These are phyloP conservation scores for Fusarium phyllophilum DNA, from an alignment of 2,329 filamentous ascomycete species.

Conservation along the genomic window DNA sequence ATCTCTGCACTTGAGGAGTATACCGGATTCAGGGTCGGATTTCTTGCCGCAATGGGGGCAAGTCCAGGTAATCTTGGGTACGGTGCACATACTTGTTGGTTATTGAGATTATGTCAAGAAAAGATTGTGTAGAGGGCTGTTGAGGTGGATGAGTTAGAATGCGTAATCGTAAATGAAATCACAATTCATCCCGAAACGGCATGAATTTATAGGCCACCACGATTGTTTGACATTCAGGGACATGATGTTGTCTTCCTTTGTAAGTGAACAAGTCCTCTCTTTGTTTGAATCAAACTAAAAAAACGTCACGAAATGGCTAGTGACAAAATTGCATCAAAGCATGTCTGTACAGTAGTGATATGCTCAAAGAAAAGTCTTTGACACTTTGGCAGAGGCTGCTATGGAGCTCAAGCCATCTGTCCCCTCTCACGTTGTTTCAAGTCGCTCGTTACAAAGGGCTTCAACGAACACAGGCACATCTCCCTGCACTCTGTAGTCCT, in stretches of 20 bases:
- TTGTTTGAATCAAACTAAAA: not conserved
- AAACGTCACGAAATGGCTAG: not conserved
- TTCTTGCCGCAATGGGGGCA: not conserved
- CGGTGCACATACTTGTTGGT: not conserved
- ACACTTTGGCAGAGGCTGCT: not conserved
- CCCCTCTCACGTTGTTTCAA: accelerated
- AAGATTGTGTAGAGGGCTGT: accelerated
- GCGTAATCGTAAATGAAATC: accelerated
- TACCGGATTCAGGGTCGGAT: not conserved
- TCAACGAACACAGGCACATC: not conserved
- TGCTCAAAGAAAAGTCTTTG: not conserved
- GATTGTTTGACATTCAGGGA: accelerated
- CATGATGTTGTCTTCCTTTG: not conserved
- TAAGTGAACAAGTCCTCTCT: not conserved
- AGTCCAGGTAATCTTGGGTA: not conserved
- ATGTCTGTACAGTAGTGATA: not conserved
- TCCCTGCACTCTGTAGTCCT: too few species aligned
- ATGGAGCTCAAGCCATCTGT: not conserved
- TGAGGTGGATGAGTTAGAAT: not conserved
- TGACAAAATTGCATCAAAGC: not conserved
- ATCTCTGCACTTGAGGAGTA: not conserved
- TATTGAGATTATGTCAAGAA: accelerated
- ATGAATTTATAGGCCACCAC: not conserved
- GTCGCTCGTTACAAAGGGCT: not conserved
- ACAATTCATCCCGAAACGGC: accelerated